Evolutionary conservation across 2,329 filamentous ascomycete species (phyloP).

Genomic region (Fusarium succisae): DNA sequence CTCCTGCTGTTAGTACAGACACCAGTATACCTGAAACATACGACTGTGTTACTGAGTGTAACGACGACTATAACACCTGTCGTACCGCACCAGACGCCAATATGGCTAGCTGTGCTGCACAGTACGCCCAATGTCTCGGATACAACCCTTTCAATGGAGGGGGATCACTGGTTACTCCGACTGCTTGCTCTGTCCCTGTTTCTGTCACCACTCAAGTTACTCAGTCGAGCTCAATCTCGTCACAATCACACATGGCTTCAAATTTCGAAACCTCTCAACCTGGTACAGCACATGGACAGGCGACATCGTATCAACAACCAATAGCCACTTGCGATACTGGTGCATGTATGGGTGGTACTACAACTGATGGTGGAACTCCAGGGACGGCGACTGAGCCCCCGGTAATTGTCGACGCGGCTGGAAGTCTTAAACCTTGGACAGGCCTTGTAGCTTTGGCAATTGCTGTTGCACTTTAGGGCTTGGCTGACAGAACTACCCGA

Average conservation of each 20-base stretch:
- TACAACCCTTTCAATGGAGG: conserved; percentile 8
- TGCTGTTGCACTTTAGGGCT: neutral
- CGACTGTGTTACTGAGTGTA: neutral
- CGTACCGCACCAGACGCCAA: neutral
- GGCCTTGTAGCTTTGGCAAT: neutral
- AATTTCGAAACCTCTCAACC: neutral
- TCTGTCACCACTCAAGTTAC: neutral
- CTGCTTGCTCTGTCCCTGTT: neutral
- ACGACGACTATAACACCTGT: neutral
- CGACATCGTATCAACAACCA: neutral
- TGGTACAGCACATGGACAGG: neutral
- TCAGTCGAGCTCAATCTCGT: neutral
- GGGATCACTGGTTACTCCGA: conserved; percentile 1
- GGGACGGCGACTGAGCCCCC: neutral
- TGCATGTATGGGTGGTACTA: neutral
- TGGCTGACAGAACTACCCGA: no score
- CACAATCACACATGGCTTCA: neutral
- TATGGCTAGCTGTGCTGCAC: neutral
- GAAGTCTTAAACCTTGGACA: neutral
- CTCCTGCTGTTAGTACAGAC: neutral
- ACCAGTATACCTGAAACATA: neutral
- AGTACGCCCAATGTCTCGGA: conserved; percentile 1
- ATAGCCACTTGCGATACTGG: neutral
- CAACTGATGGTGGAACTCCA: neutral
- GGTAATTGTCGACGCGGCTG: neutral